Percentiles rank a stretch among this genome's conserved stretches.
Conservation (phyloP, 257 asterid species). For the Penstemon eatonii region DNA sequence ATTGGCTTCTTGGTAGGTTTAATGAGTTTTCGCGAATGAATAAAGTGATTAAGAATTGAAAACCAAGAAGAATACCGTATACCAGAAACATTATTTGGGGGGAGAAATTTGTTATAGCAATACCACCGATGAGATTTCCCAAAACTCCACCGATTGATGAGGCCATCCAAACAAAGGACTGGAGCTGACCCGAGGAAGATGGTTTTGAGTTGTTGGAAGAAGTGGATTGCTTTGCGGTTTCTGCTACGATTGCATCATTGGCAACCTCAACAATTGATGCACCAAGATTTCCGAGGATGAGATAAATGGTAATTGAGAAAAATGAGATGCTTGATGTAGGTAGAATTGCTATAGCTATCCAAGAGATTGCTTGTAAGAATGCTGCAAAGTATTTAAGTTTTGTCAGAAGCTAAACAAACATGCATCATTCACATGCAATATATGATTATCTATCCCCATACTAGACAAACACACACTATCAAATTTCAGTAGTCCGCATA, state of each 20-base stretch:
- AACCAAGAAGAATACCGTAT: constrained; percentile 53
- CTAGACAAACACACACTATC: background rate
- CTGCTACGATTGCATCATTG: constrained; percentile 96
- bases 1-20: constrained; percentile 61
- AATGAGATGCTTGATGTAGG: constrained; percentile 67
- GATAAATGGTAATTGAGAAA: constrained; percentile 56
- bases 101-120: constrained; percentile 49
- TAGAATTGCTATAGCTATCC: constrained; percentile 66
- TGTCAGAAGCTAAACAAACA: background rate
- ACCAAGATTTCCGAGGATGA: constrained; percentile 89
- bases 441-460: background rate
- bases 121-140: constrained; percentile 80
- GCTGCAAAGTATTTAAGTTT: constrained; percentile 47
- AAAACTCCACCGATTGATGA: constrained; percentile 76
- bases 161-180: constrained; percentile 96
- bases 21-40: constrained; percentile 61
- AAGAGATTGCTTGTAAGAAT: constrained; percentile 76
- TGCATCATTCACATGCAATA: background rate
- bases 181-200: constrained; percentile 66
- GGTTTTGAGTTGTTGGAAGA: constrained; percentile 46
- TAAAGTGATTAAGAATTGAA: constrained; percentile 70
- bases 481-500: background rate
- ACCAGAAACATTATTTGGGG: constrained; percentile 57
- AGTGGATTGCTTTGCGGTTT: constrained; percentile 57
- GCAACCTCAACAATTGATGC: constrained; percentile 95